Conservation (phyloP, 306 rosid genomes). For the Sophora flavescens region DNA sequence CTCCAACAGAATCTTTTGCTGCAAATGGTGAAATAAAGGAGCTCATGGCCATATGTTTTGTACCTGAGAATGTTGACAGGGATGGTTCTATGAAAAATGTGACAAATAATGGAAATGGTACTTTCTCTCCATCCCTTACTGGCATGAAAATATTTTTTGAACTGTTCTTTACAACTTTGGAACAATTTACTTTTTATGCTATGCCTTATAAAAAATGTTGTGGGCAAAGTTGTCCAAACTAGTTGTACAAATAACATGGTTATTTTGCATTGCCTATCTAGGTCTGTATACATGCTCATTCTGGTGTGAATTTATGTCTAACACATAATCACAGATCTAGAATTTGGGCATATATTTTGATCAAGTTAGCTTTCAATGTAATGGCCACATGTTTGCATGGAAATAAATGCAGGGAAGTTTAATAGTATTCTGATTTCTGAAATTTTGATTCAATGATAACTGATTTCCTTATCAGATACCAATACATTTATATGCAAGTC, state of each 20-base stretch:
- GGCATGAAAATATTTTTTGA: not conserved
- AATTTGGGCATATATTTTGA: not conserved
- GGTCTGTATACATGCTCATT: not conserved
- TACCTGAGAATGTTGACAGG: conserved; percentile 36
- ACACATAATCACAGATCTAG: too few relatives aligned
- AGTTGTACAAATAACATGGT: too few relatives aligned
- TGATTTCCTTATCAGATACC: conserved; percentile 47
- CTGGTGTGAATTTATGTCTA: not conserved
- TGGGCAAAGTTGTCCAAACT: too few relatives aligned
- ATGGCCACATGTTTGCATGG: not conserved
- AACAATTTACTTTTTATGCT: too few relatives aligned
- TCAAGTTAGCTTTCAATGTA: not conserved
- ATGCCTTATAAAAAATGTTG: too few relatives aligned
- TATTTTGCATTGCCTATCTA: not conserved
- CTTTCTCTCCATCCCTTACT: conserved; percentile 1
- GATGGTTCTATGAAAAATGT: conserved; percentile 32
- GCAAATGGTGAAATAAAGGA: conserved; percentile 35
- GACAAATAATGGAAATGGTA: conserved; percentile 50
- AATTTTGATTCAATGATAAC: not conserved
- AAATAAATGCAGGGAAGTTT: not conserved
- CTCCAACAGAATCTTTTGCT: conserved; percentile 34
- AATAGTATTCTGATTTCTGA: conserved; percentile 26
- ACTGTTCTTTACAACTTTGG: not conserved
- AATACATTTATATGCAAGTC: conserved; percentile 42
- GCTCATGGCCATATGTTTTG: not conserved